Conservation (phyloP, 2,329 filamentous ascomycete genomes). For the Stachybotrys chartarum region DNA sequence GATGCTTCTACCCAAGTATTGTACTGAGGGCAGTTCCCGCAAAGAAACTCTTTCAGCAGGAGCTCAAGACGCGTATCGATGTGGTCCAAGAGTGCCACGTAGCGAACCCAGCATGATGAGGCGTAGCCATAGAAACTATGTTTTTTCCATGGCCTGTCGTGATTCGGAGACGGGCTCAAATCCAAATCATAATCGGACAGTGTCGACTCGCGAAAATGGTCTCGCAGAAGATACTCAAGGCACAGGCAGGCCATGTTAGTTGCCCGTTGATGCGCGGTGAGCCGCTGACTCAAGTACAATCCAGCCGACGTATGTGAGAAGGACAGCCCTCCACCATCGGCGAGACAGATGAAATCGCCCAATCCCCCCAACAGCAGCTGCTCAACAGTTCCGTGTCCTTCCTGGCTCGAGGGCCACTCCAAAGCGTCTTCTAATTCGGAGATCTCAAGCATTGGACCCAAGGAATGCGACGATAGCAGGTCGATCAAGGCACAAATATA, state of each 20-base stretch:
- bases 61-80: conserved; percentile 5
- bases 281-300: conserved; percentile 3
- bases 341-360: neutral
- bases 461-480: neutral
- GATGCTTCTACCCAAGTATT: conserved; percentile 6
- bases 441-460: neutral
- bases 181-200: neutral
- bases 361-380: neutral
- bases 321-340: neutral
- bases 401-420: neutral
- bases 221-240: conserved; percentile 10
- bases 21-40: conserved; percentile 7
- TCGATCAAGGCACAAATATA: neutral
- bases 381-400: neutral
- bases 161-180: neutral
- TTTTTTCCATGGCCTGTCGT: neutral
- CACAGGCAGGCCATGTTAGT: conserved; percentile 11
- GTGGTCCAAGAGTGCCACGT: conserved; percentile 5
- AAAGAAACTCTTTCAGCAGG: conserved; percentile 5
- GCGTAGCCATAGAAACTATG: conserved; percentile 12
- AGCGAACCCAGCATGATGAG: conserved; percentile 5
- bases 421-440: neutral
- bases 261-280: conserved; percentile 6
- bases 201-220: neutral
- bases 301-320: conserved; percentile 4